Conservation (phyloP, 768 basidiomycete species). For the Mycena crocata region DNA sequence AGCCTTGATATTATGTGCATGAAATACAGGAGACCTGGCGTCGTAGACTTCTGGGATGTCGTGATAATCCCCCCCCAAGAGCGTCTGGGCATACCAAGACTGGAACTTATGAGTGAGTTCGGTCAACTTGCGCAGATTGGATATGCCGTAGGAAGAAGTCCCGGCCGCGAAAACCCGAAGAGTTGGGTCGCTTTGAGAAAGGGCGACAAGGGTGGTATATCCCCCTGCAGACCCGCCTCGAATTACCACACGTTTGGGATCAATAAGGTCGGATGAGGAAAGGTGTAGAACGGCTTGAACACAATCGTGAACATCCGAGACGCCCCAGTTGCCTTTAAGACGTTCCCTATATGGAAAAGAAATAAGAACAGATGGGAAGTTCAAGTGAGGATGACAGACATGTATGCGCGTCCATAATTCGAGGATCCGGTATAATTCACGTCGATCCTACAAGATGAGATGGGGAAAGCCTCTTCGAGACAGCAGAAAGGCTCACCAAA, state of each 20-base stretch:
- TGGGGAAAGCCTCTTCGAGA: slow-evolving; percentile 16
- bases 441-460: slow-evolving; percentile 52
- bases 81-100: slow-evolving; percentile 55
- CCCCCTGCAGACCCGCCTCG: slow-evolving; percentile 71
- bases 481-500: slow-evolving; percentile 50
- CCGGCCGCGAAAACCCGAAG: slow-evolving; percentile 59
- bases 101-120: slow-evolving; percentile 71
- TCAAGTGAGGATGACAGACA: slow-evolving; percentile 18
- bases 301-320: slow-evolving; percentile 67
- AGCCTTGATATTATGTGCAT: slow-evolving; percentile 61
- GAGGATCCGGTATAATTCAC: slow-evolving; percentile 72
- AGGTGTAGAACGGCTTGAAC: slow-evolving; percentile 55
- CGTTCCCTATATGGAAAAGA: slow-evolving; percentile 40
- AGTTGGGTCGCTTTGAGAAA: slow-evolving; percentile 39
- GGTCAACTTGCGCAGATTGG: slow-evolving; percentile 60
- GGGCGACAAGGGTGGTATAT: slow-evolving; percentile 59
- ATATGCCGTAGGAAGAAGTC: slow-evolving; percentile 63
- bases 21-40: slow-evolving; percentile 64
- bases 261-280: slow-evolving; percentile 54
- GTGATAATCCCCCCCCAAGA: slow-evolving; percentile 63
- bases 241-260: slow-evolving; percentile 62
- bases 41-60: slow-evolving; percentile 62
- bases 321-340: slow-evolving; percentile 67
- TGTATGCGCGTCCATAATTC: slow-evolving; percentile 67
- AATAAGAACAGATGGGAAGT: neutral